Evolutionary conservation across 495 filamentous ascomycete genomes (phyloP).

Genomic region (Lasiosphaeriaceae sp.): DNA sequence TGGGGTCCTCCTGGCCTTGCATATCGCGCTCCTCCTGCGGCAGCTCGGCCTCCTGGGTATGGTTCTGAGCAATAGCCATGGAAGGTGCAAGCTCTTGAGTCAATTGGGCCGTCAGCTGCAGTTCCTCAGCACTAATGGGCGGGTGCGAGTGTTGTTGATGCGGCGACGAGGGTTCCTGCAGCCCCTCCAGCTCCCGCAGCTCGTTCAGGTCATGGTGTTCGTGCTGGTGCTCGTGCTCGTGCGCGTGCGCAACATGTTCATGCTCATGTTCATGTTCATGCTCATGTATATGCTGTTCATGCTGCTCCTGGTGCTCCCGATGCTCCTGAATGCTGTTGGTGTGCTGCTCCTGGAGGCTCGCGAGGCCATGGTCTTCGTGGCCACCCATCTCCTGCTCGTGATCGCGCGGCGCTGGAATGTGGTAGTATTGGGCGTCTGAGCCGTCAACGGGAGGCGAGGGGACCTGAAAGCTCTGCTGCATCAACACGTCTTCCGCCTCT

Average conservation of each 20-base stretch:
- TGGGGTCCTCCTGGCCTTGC: conserved; percentile 16
- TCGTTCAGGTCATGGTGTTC: conserved; percentile 20
- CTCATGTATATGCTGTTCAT: conserved; percentile 19
- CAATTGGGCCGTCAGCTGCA: conserved; percentile 50
- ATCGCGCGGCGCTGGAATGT: conserved; percentile 18
- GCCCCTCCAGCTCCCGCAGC: conserved; percentile 28
- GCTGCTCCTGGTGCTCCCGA: conserved; percentile 20
- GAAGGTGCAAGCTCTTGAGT: conserved; percentile 40
- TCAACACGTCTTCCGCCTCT: conserved; percentile 19
- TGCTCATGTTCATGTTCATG: conserved; percentile 25
- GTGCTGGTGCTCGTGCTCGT: conserved; percentile 23
- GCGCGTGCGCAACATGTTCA: conserved; percentile 18
- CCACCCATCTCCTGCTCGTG: conserved; percentile 18
- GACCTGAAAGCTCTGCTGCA: conserved; percentile 21
- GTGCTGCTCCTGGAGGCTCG: conserved; percentile 16
- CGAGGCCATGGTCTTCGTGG: conserved; percentile 18
- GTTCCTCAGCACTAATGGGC: conserved; percentile 41
- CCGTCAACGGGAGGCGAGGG: conserved; percentile 25
- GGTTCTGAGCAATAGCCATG: conserved; percentile 23
- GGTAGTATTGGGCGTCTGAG: conserved; percentile 26
- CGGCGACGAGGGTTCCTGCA: conserved; percentile 25
- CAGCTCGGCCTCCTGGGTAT: conserved; percentile 6
- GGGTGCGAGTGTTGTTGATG: conserved; percentile 29
- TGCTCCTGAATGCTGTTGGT: conserved; percentile 1
- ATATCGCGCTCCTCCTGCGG: conserved; percentile 13